These are phyloP conservation scores for Lipomyces spencermartinsiae DNA, from an alignment of 805 yeast genomes.

Conservation along the genomic window DNA sequence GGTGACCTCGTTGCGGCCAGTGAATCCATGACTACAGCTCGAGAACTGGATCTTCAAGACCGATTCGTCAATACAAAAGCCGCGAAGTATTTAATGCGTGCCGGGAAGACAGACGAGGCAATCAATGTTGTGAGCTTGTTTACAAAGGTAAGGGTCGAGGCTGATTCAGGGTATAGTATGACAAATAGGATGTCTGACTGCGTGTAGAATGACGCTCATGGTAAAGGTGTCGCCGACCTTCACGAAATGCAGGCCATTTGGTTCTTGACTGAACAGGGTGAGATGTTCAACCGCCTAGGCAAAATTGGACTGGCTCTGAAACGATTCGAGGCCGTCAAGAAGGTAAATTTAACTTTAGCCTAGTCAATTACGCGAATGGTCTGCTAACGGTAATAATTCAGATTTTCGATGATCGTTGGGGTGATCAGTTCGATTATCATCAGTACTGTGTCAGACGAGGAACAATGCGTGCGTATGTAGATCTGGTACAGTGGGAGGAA, in stretches of 20 bases:
- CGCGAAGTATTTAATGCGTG: conserved; percentile 80
- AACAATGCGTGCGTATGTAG: conserved; percentile 81
- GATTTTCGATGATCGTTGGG: conserved; percentile 66
- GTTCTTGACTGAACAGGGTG: conserved; percentile 86
- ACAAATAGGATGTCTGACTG: not conserved
- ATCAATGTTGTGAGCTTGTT: conserved; percentile 75
- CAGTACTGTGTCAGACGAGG: conserved; percentile 90
- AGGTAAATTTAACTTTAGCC: conserved; percentile 46
- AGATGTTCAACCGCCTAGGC: conserved; percentile 72
- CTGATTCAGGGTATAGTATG: not conserved
- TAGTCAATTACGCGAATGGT: not conserved
- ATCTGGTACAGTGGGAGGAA: conserved; percentile 84
- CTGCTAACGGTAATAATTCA: not conserved
- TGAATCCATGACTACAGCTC: conserved; percentile 68
- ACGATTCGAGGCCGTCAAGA: conserved; percentile 70
- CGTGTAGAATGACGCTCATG: conserved; percentile 64
- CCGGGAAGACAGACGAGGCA: conserved; percentile 75
- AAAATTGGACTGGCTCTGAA: conserved; percentile 77
- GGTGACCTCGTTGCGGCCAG: conserved; percentile 71
- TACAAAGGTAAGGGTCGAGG: conserved; percentile 55
- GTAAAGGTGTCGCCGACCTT: conserved; percentile 85
- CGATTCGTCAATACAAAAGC: conserved; percentile 89
- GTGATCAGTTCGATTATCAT: conserved; percentile 95
- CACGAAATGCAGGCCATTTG: conserved; percentile 91
- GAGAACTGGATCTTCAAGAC: conserved; percentile 83